These are phyloP conservation scores for Blastocladiella emersonii DNA, from an alignment of 371 early-diverging fungal species.

Conservation along the genomic window DNA sequence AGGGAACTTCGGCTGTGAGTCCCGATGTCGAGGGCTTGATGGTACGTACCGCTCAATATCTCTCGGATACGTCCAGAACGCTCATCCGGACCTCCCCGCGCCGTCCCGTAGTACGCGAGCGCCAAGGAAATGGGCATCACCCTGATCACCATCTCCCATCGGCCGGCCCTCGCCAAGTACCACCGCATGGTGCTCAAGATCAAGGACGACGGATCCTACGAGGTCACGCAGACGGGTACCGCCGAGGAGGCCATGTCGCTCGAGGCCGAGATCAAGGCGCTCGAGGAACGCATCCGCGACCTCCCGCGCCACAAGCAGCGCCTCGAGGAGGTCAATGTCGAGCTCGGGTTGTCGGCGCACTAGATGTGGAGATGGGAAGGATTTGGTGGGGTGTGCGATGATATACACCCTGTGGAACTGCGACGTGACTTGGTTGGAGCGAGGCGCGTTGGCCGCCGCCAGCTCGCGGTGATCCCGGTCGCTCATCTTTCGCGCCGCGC, in stretches of 20 bases:
- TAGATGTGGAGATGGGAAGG: no score
- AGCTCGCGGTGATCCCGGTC: no score
- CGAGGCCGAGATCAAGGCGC: conserved; percentile 58
- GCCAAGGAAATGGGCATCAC: conserved; percentile 66
- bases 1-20: conserved; percentile 74
- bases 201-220: conserved; percentile 51
- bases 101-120: no score
- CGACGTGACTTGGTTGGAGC: no score
- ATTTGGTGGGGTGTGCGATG: no score
- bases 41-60: no score
- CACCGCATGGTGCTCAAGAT: conserved; percentile 51
- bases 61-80: no score
- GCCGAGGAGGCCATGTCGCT: conserved; percentile 61
- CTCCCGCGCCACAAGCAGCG: conserved; percentile 51
- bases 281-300: conserved; percentile 58
- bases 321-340: conserved; percentile 47
- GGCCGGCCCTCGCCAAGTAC: conserved; percentile 70
- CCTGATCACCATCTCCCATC: conserved; percentile 67
- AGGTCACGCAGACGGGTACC: conserved; percentile 56
- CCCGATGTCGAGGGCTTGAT: conserved; percentile 68
- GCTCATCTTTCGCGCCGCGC: no score
- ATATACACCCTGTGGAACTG: no score
- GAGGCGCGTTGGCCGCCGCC: no score
- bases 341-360: no score
- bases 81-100: no score